Evolutionary conservation across 306 rosid species (phyloP), one percentile per base, ranked within the genome.

Genomic region (Ziziphus jujuba): DNA sequence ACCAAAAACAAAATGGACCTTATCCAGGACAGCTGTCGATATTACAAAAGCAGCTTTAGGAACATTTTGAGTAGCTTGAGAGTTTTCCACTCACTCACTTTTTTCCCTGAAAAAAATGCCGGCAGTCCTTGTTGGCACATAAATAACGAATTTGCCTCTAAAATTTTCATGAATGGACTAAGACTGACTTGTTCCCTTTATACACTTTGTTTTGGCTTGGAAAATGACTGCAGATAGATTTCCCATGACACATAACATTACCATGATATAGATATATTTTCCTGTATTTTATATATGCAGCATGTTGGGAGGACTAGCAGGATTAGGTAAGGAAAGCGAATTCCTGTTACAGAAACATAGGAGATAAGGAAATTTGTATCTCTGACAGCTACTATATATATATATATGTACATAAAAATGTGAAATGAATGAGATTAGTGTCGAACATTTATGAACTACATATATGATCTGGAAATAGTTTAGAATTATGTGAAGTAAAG

Each of bases 11-110:
- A 53, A 69, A 15, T 36, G 35, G 57, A 71, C 82, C 67, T 70
- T 67, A 43, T 65, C 25, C 1, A 21, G 71, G 77, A 82, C 90
- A 87, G 79, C 59, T 87, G 87, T 85, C 17, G 59, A 75, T 63
- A 34, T n/a, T 34, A 61, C 35, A 61, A 17, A 50, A 84, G 22
- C 16, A 25, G 60, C 55, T 56, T 77, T 77, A 66, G 17, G 75
- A 72, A 77, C 56, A 82, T 87, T 69, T 85, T 80, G 96, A 91
- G 96, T 92, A 82, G 77, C 87, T 84, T 87, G 67, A 75, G 79
- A 84, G 96, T 70, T 82, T 87, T 72, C 84, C 80, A 12, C 73
- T 65, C 67, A 19, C 69, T 74, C 71, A 65, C 65, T 62, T 84
- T 87, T 72, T 76, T 53, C 58, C 73, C 36, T 57, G 28, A 70